Conservation (phyloP, 1,284 basidiomycete species). For the Naganishia sp. region DNA sequence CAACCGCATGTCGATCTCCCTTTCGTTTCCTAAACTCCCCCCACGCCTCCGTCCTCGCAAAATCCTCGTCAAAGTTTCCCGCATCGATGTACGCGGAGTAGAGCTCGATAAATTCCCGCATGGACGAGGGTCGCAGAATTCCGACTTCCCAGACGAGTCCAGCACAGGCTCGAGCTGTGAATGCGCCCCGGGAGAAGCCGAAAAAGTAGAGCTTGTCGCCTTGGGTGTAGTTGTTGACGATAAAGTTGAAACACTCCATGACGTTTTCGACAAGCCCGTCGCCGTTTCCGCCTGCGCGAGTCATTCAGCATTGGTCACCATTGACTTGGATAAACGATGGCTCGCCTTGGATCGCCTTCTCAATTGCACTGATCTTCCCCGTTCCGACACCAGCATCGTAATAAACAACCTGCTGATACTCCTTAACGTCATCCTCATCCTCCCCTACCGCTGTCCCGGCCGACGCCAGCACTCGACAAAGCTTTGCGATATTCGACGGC, state of each 20-base stretch:
- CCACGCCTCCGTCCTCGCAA: conserved; percentile 19
- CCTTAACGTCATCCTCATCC: conserved; percentile 23
- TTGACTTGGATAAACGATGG: background rate
- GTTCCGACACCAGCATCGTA: conserved; percentile 38
- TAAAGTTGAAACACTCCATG: conserved; percentile 38
- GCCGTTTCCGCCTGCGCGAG: conserved; percentile 29
- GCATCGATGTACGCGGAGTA: conserved; percentile 19
- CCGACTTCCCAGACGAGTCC: conserved; percentile 47
- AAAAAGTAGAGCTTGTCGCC: conserved; percentile 54
- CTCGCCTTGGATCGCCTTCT: conserved; percentile 23
- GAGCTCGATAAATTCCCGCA: conserved; percentile 9
- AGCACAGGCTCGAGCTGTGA: conserved; percentile 52
- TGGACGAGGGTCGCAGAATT: conserved; percentile 19
- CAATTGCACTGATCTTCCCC: conserved; percentile 2
- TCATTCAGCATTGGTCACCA: too few relatives aligned
- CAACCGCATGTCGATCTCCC: conserved; percentile 6
- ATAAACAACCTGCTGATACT: conserved; percentile 37
- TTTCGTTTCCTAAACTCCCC: conserved; percentile 7
- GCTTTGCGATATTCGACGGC: conserved; percentile 21
- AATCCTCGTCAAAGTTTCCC: conserved; percentile 1
- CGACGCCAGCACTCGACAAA: conserved; percentile 14
- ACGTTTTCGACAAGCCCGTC: conserved; percentile 37
- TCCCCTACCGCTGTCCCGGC: conserved; percentile 10
- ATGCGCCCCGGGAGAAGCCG: conserved; percentile 55
- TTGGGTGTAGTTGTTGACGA: conserved; percentile 39